Conservation (phyloP, 2,329 filamentous ascomycete species). For the Fonsecaea nubica region DNA sequence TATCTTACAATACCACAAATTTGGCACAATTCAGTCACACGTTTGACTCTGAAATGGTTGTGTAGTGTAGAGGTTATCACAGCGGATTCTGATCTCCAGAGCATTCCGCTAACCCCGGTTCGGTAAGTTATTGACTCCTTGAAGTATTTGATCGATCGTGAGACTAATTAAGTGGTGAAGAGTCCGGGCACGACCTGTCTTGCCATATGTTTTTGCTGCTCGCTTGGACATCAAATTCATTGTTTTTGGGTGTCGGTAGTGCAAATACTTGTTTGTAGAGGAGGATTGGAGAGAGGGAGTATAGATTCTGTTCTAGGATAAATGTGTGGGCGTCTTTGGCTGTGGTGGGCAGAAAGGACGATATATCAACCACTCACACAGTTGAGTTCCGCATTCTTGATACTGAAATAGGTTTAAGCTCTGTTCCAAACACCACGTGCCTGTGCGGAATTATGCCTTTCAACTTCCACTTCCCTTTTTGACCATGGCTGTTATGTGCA, state of each 20-base stretch:
- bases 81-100: conserved; percentile 39
- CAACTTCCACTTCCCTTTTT: too few species aligned
- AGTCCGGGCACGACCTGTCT: conserved; percentile 17
- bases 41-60: conserved; percentile 22
- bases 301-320: too few species aligned
- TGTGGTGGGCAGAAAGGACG: too few species aligned
- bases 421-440: too few species aligned
- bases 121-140: conserved; percentile 8
- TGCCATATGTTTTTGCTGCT: background rate
- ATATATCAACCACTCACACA: too few species aligned
- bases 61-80: conserved; percentile 43
- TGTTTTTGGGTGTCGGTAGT: background rate
- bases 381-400: too few species aligned
- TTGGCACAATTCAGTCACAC: background rate
- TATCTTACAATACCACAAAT: background rate
- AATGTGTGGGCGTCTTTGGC: too few species aligned
- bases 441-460: too few species aligned
- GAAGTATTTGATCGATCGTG: background rate
- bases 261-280: too few species aligned
- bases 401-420: too few species aligned
- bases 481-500: too few species aligned
- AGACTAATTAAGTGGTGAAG: background rate
- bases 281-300: too few species aligned
- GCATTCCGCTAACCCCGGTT: conserved; percentile 40
- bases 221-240: background rate